Conservation (phyloP, 2,329 filamentous ascomycete species). For the Eutypella sp. region DNA sequence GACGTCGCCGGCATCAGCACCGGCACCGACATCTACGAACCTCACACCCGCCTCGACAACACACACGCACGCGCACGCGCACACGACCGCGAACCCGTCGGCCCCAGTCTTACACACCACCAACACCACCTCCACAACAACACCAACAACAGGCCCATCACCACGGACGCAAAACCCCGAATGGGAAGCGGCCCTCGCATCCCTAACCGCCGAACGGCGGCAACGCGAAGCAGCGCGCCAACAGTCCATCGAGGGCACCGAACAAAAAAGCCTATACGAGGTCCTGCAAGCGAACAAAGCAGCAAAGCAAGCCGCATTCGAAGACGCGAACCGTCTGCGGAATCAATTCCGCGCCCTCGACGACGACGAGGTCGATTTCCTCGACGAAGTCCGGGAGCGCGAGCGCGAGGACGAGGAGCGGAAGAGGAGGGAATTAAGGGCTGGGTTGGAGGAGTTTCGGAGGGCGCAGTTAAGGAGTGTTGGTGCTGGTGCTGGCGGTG, state of each 20-base stretch:
- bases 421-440: slow-evolving; percentile 50
- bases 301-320: slow-evolving; percentile 77
- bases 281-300: slow-evolving; percentile 79
- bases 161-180: slow-evolving; percentile 32
- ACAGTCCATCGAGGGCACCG: slow-evolving; percentile 33
- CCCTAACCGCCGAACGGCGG: slow-evolving; percentile 57
- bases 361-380: slow-evolving; percentile 73
- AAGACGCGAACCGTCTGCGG: slow-evolving; percentile 64
- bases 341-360: slow-evolving; percentile 76
- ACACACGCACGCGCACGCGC: slow-evolving; percentile 15
- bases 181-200: slow-evolving; percentile 61
- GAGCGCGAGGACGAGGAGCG: slow-evolving; percentile 50
- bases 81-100: slow-evolving; percentile 12
- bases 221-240: slow-evolving; percentile 47
- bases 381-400: slow-evolving; percentile 53
- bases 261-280: slow-evolving; percentile 65
- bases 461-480: slow-evolving; percentile 42
- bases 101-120: slow-evolving; percentile 8
- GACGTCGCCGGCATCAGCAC: not conserved
- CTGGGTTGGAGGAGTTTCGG: slow-evolving; percentile 52
- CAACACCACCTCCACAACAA: slow-evolving; percentile 3
- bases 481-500: slow-evolving; percentile 5
- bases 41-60: not conserved
- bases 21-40: not conserved
- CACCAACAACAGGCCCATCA: slow-evolving; percentile 1